These are phyloP conservation scores for Yarrowia bubula DNA, from an alignment of 805 yeast species.

Conservation along the genomic window DNA sequence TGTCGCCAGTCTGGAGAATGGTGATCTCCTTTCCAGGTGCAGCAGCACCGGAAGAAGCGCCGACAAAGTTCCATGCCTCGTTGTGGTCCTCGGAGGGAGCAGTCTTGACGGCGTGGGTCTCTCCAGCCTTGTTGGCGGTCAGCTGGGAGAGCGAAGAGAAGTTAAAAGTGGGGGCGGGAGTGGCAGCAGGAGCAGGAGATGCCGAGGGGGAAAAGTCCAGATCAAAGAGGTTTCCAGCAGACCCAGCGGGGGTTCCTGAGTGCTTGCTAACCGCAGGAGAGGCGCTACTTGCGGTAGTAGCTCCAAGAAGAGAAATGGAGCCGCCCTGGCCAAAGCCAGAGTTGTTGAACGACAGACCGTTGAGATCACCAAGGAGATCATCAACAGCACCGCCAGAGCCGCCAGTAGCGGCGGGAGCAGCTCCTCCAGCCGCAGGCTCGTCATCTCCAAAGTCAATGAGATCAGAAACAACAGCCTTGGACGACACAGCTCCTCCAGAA, in stretches of 20 bases:
- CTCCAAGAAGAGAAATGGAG: slow-evolving; percentile 45
- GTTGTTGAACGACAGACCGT: slow-evolving; percentile 59
- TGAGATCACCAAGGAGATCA: slow-evolving; percentile 74
- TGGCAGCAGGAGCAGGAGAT: slow-evolving; percentile 26
- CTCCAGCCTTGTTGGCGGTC: slow-evolving; percentile 21
- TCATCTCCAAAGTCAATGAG: slow-evolving; percentile 77
- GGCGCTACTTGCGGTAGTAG: slow-evolving; percentile 35
- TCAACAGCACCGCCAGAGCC: slow-evolving; percentile 46
- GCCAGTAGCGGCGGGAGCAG: slow-evolving; percentile 30
- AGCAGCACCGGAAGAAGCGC: slow-evolving; percentile 1
- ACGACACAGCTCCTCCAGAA: slow-evolving; percentile 38
- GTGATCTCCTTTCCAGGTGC: not conserved
- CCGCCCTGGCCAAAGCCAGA: slow-evolving; percentile 55
- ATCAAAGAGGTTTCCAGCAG: slow-evolving; percentile 30
- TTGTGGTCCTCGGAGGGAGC: slow-evolving; percentile 10
- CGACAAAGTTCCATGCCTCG: slow-evolving; percentile 25
- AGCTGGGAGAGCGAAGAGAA: slow-evolving; percentile 21
- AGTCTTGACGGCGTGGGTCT: slow-evolving; percentile 14
- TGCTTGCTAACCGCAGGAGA: slow-evolving; percentile 29
- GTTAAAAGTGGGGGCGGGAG: slow-evolving; percentile 29
- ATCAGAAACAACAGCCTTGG: slow-evolving; percentile 11
- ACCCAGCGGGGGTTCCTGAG: slow-evolving; percentile 25
- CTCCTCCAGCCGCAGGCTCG: slow-evolving; percentile 29
- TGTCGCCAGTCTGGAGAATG: slow-evolving; percentile 13
- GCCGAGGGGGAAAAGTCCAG: slow-evolving; percentile 30